A percentile compares a stretch with the other conserved stretches of the same genome.
phyloP scores from a whole-genome alignment of 768 basidiomycete species.

The Termitomyces sp. region DNA sequence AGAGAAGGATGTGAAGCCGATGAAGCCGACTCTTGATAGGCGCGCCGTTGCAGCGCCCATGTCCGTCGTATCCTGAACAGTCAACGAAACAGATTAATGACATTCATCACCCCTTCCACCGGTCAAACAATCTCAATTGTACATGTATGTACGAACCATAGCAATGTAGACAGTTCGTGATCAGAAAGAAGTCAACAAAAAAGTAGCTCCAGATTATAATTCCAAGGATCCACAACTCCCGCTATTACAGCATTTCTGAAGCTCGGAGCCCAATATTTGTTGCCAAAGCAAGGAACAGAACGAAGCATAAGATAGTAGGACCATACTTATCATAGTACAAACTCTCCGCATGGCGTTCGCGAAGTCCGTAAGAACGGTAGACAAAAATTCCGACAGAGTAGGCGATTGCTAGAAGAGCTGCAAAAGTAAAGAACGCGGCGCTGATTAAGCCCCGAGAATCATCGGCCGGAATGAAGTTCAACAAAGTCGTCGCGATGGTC shows the following conservation, averaged over 20 bases:
- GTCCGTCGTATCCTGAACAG: not conserved
- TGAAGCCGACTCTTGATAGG: not conserved
- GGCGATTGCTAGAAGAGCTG: constrained; percentile 84
- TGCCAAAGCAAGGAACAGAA: constrained; percentile 65
- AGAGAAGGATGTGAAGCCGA: not conserved
- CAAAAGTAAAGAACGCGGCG: constrained; percentile 84
- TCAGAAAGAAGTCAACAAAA: not conserved
- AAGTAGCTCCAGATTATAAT: not conserved
- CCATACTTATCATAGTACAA: constrained; percentile 90
- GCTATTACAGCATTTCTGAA: constrained; percentile 41
- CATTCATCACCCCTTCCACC: not conserved
- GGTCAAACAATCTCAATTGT: not conserved
- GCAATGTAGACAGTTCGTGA: not conserved
- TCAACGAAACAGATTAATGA: not conserved
- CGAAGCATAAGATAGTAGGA: constrained; percentile 69
- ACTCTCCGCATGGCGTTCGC: constrained; percentile 70
- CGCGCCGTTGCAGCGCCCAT: not conserved
- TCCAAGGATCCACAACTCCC: not conserved
- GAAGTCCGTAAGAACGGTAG: constrained; percentile 66
- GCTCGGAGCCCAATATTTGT: constrained; percentile 73
- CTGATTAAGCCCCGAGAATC: constrained; percentile 80
- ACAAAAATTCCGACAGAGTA: constrained; percentile 84
- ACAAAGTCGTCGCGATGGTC: constrained; percentile 83
- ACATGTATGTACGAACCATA: not conserved
- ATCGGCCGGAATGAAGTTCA: constrained; percentile 77